Conservation (phyloP, 2,329 filamentous ascomycete genomes). For the Verticillium klebahnii region DNA sequence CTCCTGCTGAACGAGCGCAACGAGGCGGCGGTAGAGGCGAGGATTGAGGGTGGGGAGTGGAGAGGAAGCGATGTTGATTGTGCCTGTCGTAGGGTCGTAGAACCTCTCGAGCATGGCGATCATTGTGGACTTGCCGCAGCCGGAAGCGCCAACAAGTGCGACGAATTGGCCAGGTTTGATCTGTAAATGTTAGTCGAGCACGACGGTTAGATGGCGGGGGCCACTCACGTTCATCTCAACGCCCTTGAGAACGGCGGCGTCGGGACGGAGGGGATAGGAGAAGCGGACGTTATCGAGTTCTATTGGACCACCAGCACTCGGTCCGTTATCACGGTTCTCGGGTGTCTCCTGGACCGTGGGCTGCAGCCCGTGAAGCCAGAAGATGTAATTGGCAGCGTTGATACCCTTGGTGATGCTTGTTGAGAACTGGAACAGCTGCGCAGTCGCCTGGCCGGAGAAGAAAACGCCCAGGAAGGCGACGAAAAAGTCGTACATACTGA, state of each 20-base stretch:
- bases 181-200: constrained; percentile 10
- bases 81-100: constrained; percentile 38
- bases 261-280: constrained; percentile 50
- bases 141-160: constrained; percentile 51
- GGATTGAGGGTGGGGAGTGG: constrained; percentile 37
- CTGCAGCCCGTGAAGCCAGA: constrained; percentile 40
- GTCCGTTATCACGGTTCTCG: constrained; percentile 31
- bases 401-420: constrained; percentile 48
- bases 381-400: constrained; percentile 44
- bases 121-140: constrained; percentile 58
- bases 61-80: constrained; percentile 40
- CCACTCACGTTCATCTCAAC: constrained; percentile 30
- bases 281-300: constrained; percentile 55
- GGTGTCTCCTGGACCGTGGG: constrained; percentile 35
- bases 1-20: constrained; percentile 55
- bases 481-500: constrained; percentile 37
- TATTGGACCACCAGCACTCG: constrained; percentile 31
- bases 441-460: constrained; percentile 36
- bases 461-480: constrained; percentile 48
- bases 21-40: constrained; percentile 44
- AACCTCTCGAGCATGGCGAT: constrained; percentile 46
- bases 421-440: constrained; percentile 40
- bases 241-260: constrained; percentile 34
- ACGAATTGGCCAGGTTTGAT: constrained; percentile 44
- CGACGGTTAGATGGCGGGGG: neutral